Conservation (phyloP, 83 land plant genomes). For the Picea mariana region DNA sequence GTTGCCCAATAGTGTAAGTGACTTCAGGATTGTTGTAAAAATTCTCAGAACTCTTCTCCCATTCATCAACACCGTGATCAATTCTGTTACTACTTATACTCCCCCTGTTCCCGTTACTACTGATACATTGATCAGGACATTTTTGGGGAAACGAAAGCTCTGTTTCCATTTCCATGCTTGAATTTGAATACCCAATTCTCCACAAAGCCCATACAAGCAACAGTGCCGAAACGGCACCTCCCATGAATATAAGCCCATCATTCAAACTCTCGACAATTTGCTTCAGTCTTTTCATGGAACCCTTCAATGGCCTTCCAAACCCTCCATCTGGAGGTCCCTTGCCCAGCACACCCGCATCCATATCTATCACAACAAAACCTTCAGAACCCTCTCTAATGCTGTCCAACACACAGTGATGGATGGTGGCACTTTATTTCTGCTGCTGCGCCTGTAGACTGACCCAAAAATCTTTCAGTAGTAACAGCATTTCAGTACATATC, state of each 20-base stretch:
- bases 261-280: not conserved
- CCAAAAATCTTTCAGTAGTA: not conserved
- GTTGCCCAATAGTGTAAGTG: constrained; percentile 17
- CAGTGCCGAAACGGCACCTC: constrained; percentile 41
- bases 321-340: not conserved
- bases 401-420: not conserved
- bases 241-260: constrained; percentile 38
- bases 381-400: not conserved
- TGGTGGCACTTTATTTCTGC: not conserved
- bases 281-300: not conserved
- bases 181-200: constrained; percentile 12
- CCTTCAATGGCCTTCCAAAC: not conserved
- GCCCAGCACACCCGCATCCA: constrained; percentile 5
- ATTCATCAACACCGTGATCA: not conserved
- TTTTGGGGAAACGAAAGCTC: not conserved
- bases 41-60: constrained; percentile 9
- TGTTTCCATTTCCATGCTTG: constrained; percentile 2
- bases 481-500: not conserved
- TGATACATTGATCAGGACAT: not conserved
- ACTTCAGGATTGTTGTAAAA: constrained; percentile 36
- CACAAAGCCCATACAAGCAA: constrained; percentile 41
- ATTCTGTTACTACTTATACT: not conserved
- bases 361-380: not conserved
- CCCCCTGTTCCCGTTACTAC: too few species aligned
- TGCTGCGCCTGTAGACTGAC: not conserved